Evolutionary conservation across 345 rosid genomes (phyloP).

Genomic region (Gossypium ekmanianum): DNA sequence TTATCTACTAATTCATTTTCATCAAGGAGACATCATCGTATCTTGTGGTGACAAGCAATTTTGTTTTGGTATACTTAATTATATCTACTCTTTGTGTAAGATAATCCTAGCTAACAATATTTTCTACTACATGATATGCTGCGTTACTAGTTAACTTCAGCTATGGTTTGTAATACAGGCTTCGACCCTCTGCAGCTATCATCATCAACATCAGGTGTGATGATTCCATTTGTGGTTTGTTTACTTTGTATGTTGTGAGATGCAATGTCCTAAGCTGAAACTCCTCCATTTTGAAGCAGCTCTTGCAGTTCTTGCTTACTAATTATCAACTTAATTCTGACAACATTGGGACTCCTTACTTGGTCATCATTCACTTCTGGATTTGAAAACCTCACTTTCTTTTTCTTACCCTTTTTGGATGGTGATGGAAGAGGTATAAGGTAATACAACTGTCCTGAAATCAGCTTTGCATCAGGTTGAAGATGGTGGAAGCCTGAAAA

Average conservation of each 20-base stretch:
- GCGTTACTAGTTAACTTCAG: conserved; percentile 45
- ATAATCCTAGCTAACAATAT: background rate
- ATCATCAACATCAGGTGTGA: conserved; percentile 16
- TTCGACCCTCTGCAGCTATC: conserved; percentile 35
- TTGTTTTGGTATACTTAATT: background rate
- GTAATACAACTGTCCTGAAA: conserved; percentile 49
- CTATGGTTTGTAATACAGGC: conserved; percentile 60
- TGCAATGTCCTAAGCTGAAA: conserved; percentile 44
- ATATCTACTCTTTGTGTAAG: background rate
- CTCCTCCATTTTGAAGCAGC: conserved; percentile 44
- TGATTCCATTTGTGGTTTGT: conserved; percentile 23
- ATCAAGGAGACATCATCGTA: background rate
- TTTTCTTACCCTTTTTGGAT: conserved; percentile 29
- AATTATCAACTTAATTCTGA: conserved; percentile 76
- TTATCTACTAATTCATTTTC: background rate
- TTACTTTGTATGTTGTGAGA: conserved; percentile 41
- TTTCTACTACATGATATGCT: conserved; percentile 5
- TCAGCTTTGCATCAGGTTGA: conserved; percentile 49
- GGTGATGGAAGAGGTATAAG: conserved; percentile 46
- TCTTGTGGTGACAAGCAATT: background rate
- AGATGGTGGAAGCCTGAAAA: conserved; percentile 40
- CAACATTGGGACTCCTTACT: conserved; percentile 21
- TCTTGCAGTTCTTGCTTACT: conserved; percentile 66
- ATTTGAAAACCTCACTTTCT: conserved; percentile 55
- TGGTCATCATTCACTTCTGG: conserved; percentile 37